Percentiles rank a stretch among this genome's conserved stretches.
These are phyloP conservation scores for Phyllosticta citribraziliensis DNA, from an alignment of 2,329 filamentous ascomycete species.

Conservation along the genomic window DNA sequence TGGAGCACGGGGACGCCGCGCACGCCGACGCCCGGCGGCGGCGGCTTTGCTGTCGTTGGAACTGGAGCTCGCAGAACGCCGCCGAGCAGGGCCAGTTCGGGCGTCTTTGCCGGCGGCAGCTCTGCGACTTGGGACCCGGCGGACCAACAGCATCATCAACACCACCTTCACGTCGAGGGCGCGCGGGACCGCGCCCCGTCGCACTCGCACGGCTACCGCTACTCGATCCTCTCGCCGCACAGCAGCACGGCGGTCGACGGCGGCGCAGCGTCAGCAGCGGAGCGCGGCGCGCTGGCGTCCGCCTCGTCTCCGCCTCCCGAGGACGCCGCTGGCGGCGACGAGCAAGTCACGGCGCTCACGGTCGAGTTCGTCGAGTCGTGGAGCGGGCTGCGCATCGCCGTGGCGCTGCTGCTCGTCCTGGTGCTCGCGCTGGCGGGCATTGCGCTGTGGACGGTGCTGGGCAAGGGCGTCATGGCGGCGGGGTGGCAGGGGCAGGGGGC, in stretches of 20 bases:
- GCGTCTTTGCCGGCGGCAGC: neutral
- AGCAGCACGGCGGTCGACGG: neutral
- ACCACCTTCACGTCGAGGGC: neutral
- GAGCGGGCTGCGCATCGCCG: conserved; percentile 20
- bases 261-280: neutral
- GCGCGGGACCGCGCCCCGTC: neutral
- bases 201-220: neutral
- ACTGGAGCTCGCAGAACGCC: neutral
- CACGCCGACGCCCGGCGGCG: neutral
- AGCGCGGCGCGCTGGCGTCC: neutral
- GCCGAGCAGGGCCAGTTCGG: neutral
- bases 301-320: neutral
- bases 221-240: neutral
- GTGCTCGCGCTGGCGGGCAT: conserved; percentile 19
- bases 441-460: conserved; percentile 29
- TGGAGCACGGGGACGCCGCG: neutral
- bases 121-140: neutral
- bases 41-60: neutral
- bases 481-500: conserved; percentile 21
- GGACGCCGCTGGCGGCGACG: neutral
- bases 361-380: conserved; percentile 28
- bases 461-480: conserved; percentile 14
- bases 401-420: conserved; percentile 20
- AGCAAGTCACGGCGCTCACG: conserved; percentile 10
- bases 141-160: neutral